Evolutionary conservation across 2,329 filamentous ascomycete species (phyloP).

Genomic region (Corniculantispora saksenae): DNA sequence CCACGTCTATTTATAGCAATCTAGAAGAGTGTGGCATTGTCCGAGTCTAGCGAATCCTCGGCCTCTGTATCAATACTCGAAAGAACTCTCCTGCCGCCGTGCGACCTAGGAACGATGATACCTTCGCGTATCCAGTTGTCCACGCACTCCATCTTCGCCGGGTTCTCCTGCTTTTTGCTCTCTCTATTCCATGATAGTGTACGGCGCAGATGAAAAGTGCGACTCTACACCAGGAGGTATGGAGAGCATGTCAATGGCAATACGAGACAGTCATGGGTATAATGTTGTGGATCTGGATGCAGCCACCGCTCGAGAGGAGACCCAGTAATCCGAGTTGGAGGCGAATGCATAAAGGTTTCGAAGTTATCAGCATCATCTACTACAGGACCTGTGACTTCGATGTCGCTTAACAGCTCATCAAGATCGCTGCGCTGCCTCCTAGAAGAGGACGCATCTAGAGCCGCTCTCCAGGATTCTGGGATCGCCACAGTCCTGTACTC

Average conservation of each 20-base stretch:
- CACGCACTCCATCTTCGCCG: background rate
- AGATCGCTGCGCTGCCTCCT: background rate
- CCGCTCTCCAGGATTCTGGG: conserved; percentile 6
- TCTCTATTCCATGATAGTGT: conserved; percentile 2
- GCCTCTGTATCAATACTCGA: background rate
- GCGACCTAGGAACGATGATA: background rate
- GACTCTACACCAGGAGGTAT: conserved; percentile 3
- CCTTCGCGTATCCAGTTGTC: background rate
- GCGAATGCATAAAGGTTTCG: conserved; percentile 2
- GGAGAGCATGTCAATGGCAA: conserved; percentile 9
- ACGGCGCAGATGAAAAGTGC: conserved; percentile 1
- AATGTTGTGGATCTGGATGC: background rate
- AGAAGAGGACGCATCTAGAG: conserved; percentile 4
- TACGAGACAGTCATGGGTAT: background rate
- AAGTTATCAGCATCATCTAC: conserved; percentile 10
- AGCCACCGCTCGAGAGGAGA: conserved; percentile 10
- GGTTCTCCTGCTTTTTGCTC: background rate
- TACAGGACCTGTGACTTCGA: conserved; percentile 9
- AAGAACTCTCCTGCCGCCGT: background rate
- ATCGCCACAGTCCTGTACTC: conserved; percentile 6
- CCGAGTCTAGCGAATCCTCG: background rate
- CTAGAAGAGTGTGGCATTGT: background rate
- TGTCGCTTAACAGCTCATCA: conserved; percentile 8
- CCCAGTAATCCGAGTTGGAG: conserved; percentile 2
- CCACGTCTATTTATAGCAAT: background rate